Percentiles rank a stretch among this genome's conserved stretches.
These are phyloP conservation scores for Setaria viridis DNA, from an alignment of 202 grass and related monocot genomes.

Conservation along the genomic window DNA sequence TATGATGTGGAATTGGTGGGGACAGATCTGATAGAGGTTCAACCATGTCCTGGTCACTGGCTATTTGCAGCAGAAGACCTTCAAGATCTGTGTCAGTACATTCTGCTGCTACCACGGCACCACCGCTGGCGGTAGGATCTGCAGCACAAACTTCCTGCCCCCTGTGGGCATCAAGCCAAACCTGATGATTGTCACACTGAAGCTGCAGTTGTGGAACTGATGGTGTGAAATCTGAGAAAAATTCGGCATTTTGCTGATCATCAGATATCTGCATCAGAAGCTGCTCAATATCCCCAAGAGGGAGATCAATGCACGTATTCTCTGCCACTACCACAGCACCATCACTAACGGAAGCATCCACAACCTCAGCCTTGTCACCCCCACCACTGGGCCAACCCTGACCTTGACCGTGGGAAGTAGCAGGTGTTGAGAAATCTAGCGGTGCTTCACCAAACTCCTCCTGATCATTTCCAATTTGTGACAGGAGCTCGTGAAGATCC, in stretches of 20 bases:
- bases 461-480: conserved; percentile 26
- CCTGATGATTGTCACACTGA: conserved; percentile 35
- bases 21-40: conserved; percentile 41
- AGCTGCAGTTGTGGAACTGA: conserved; percentile 31
- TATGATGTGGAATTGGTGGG: conserved; percentile 9
- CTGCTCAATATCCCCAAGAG: conserved; percentile 49
- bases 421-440: background rate
- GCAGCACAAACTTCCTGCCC: conserved; percentile 33
- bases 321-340: background rate
- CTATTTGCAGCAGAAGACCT: conserved; percentile 65
- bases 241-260: conserved; percentile 31
- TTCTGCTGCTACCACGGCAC: conserved; percentile 2
- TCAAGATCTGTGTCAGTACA: conserved; percentile 50
- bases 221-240: conserved; percentile 28
- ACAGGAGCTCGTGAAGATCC: conserved; percentile 32
- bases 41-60: conserved; percentile 54
- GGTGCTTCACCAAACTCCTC: background rate
- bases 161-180: conserved; percentile 39
- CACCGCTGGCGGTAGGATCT: conserved; percentile 32
- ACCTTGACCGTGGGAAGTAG: conserved; percentile 19
- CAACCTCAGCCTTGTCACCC: background rate
- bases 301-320: conserved; percentile 41
- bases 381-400: conserved; percentile 32
- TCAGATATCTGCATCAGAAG: conserved; percentile 55
- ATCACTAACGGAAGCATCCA: conserved; percentile 16